Base-by-base conservation (phyloP, 345 rosid species). In the Capsella bursapastoris region DNA sequence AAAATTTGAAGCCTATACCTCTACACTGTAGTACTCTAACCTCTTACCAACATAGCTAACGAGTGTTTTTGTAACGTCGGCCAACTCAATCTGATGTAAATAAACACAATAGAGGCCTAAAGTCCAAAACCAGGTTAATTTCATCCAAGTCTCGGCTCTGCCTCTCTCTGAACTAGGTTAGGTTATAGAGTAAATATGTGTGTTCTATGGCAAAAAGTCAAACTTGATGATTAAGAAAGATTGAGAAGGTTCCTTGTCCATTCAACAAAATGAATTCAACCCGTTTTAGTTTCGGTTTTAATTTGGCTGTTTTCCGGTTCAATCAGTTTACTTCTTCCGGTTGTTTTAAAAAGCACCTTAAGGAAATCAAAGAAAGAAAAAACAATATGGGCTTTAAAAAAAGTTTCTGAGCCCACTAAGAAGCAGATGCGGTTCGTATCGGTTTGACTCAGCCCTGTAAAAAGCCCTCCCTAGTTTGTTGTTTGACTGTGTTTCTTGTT, bases 1-100 rank as follows among this genome's bases (percentile, higher is more conserved):
- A 27, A 53, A 51, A 1, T 6, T 34, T 34, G 37, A 34, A 34
- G 37, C 37, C 37, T 22, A 22, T 22, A 22, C 25, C 2, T 22
- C 25, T 22, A 22, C 25, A 22, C 2, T 22, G 25, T 22, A 22
- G 37, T 34, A 34, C 37, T 34, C 9, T 64, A 64, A 45, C 38
- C 40, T 18, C 14, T n/a, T n/a, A 47, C 56, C 56, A 34, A 64
- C 29, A 31, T 64, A 45, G 68, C 29, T 45, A 47, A 47, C 18
- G 41, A 64, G 14, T 47, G 56, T 47, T 31, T 45, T 47, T 9
- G 16, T 5, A 0, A n/a, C 5, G 12, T 47, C 3, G 14, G 38
- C 35, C 37, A 31, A 22, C 18, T 61, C 8, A 40, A 60, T 40
- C 10, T 11, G 15, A 34, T 34, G 35, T 22, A 22, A 22, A 22